Conservation (phyloP, 1,284 basidiomycete genomes). For the Earliella scabrosa region DNA sequence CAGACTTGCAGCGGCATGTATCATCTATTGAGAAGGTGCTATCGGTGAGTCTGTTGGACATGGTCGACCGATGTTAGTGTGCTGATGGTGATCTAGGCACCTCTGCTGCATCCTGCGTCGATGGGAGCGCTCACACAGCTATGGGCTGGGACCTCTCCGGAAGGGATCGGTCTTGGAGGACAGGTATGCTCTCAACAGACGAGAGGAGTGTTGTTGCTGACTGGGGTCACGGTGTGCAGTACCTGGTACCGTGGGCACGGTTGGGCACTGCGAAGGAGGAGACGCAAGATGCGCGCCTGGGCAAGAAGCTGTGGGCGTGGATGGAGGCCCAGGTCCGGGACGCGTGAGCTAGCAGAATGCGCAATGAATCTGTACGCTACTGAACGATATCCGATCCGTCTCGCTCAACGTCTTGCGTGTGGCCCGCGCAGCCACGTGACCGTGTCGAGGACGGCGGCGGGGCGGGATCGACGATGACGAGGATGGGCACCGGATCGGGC, state of each 20-base stretch:
- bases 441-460: conserved; percentile 4
- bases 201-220: conserved; percentile 6
- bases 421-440: conserved; percentile 16
- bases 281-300: conserved; percentile 35
- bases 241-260: conserved; percentile 44
- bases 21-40: conserved; percentile 13
- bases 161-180: conserved; percentile 23
- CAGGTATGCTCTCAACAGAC: conserved; percentile 27
- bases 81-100: conserved; percentile 13
- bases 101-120: conserved; percentile 23
- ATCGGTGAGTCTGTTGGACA: conserved; percentile 17
- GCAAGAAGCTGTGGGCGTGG: conserved; percentile 43
- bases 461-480: not conserved
- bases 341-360: not conserved
- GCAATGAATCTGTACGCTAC: not conserved
- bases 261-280: conserved; percentile 16
- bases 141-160: conserved; percentile 33
- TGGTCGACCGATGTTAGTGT: conserved; percentile 21
- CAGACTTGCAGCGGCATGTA: conserved; percentile 45
- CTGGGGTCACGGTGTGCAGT: conserved; percentile 19
- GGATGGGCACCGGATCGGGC: conserved; percentile 1
- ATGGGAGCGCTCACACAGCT: conserved; percentile 35
- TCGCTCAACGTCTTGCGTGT: not conserved
- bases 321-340: conserved; percentile 32
- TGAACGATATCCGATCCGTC: too few species aligned